Base-by-base conservation (phyloP, 352 stramenopile species). In the Hyphochytrium catenoides region DNA sequence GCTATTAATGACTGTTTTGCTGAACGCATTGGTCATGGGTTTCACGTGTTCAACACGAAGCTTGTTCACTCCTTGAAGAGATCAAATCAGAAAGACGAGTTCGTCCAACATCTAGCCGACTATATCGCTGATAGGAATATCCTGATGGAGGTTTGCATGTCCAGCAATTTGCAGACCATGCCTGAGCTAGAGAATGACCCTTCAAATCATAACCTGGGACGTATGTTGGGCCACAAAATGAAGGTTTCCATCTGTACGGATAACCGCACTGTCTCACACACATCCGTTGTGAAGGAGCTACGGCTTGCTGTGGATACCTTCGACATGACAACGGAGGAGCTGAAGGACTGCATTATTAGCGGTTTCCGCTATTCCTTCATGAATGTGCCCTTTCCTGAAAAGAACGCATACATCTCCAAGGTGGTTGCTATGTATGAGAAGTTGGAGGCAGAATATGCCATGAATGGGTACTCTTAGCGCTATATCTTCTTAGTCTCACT, bases 301-400 rank as follows among this genome's bases (percentile, higher is more conserved):
- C 67, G 59, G 9, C 52, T 84, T 24, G 68, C 70, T 6, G 69
- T 62, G 34, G 66, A 87, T 31, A 67, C 68, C 9, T 78, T 87
- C 39, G 34, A 63, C 26, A 51, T 85, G 14, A 64, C 58, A 12
- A 57, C 70, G 18, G 52, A 50, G 22, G 64, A 85, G 40, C 39
- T 87, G 45, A 54, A 64, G 18, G 56, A 63, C 34, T 63, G 83
- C 40, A 39, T 87, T 17, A 46, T 81, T 31, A 78, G 66, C 34
- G 73, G 73, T 17, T 85, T 86, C 33, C 82, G 82, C 49, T 59
- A 63, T 16, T 47, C 41, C 41, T 88, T 88, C 52, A 78, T 86
- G 62, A 47, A 62, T 0, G 62, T 62, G 36, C 61, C 71, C 29
- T 84, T 84, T 47, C 39, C 36, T 0, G 45, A 52, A 21, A 86